Base-by-base conservation (phyloP, 805 yeast genomes). In the Yueomyces sp. region DNA sequence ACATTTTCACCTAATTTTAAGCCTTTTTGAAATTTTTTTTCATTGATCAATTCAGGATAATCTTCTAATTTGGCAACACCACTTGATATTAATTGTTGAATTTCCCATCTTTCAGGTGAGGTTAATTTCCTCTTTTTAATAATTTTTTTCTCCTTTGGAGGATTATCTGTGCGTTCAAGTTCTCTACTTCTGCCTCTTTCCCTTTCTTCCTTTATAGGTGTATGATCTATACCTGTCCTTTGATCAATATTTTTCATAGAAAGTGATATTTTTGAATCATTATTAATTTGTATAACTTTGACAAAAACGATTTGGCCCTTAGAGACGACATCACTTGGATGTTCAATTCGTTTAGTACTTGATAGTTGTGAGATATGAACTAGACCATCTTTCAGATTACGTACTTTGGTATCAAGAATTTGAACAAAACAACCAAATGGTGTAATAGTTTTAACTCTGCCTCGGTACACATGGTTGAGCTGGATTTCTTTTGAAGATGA, bases 41-140 rank as follows among this genome's bases (percentile, higher is more conserved):
- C 74, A 39, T 66, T 66, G 9, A 38, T 29, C 2, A 80, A 55
- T 43, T 79, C 88, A 1, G 87, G 87, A 54, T 79, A 78, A 48
- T 81, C 88, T 3, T 75, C 69, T 1, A 81, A 74, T 4, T 77
- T 68, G 0, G 77, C 74, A 0, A 76, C 88, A 2, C 94, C 94
- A 4, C 90, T 75, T 0, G 90, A 79, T 28, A 82, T 83, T 39
- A 88, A 64, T 56, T 88, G 96, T 33, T 83, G 69, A 42, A 85
- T 70, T 56, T 90, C 96, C 95, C 96, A 88, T 44, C 86, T 63
- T 60, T 88, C 97, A 0, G 94, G 94, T 0, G 94, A 82, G 0
- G 94, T 81, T 34, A 81, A 59, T 42, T 84, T 69, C 47, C 69
- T 63, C 47, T 61, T 66, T 5, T 45, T 49, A 9, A 50, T 51